phyloP scores from a whole-genome alignment of 345 rosid species.

The Zanthoxylum bungeanum region DNA sequence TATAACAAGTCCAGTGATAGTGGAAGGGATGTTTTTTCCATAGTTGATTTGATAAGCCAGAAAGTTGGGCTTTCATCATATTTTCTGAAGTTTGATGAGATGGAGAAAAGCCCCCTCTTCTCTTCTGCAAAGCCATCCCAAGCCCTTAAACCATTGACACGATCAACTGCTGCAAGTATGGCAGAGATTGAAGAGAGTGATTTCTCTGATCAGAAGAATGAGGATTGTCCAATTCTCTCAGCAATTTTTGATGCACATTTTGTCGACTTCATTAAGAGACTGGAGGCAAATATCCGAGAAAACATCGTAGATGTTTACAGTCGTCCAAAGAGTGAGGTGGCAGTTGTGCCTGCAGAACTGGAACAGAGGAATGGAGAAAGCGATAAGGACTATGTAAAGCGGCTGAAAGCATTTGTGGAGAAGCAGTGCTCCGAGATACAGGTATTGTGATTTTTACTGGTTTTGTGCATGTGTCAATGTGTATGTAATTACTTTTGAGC shows the following conservation, averaged over 20 bases:
- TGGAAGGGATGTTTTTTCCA: constrained; percentile 72
- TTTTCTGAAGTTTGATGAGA: constrained; percentile 81
- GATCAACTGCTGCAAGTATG: constrained; percentile 85
- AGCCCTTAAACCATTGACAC: constrained; percentile 55
- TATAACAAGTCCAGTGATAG: constrained; percentile 66
- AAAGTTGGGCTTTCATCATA: constrained; percentile 82
- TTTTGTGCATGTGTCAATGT: background rate
- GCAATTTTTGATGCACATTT: constrained; percentile 59
- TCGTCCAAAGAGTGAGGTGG: constrained; percentile 78
- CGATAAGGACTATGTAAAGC: constrained; percentile 63
- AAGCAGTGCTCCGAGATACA: constrained; percentile 88
- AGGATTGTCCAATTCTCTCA: constrained; percentile 68
- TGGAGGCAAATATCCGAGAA: constrained; percentile 68
- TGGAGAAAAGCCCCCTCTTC: constrained; percentile 77
- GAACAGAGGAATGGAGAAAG: constrained; percentile 75
- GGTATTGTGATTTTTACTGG: constrained; percentile 33
- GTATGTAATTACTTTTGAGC: background rate
- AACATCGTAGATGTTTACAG: constrained; percentile 70
- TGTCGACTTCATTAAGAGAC: constrained; percentile 47
- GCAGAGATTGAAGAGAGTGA: constrained; percentile 71
- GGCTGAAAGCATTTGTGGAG: constrained; percentile 77
- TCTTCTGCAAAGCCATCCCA: constrained; percentile 48
- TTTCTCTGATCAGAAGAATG: constrained; percentile 47
- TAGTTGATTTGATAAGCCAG: constrained; percentile 87
- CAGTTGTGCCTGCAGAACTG: constrained; percentile 81